Base-by-base conservation (phyloP, 257 asterid genomes). In the Primulina tabacum region DNA sequence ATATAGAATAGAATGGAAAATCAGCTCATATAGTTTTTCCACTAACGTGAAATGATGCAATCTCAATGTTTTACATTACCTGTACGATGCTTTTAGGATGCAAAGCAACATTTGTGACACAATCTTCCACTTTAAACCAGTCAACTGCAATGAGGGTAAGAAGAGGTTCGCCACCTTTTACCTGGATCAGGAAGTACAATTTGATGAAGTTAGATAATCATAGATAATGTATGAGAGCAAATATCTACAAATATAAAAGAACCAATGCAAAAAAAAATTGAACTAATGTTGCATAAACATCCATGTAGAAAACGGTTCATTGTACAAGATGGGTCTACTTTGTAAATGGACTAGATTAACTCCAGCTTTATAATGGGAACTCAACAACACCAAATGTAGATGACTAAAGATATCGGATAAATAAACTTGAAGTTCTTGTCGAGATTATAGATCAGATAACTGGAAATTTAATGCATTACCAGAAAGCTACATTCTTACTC, bases 131-230 rank as follows among this genome's bases (percentile, higher is more conserved):
- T 79, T 89, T 91, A 82, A 87, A 91, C 99, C 99, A 94, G 83
- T 94, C 99, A 79, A 94, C 98, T 37, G 97, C 97, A 50, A 94
- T 71, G 77, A 94, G 97, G 88, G 85, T 91, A 73, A 94, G 87
- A 81, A 89, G 88, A 57, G 99, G 98, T 38, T 91, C 97, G 65
- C 96, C 96, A 64, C 97, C 99, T 75, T 86, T 86, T 66, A 91
- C 88, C 99, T 94, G 82, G 57, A 71, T 69, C 73, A 67, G 29
- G 66, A 58, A 80, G 59, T 52, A 73, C 7, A 69, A 55, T 20
- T 78, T 58, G 29, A 29, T 53, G n/a, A 73, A 61, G 68, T 21
- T 24, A 67, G 60, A 68, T 12, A 37, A 52, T 65, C 18, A 40
- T 69, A 50, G 29, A 64, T 78, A 66, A 63, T 21, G 16, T 6